Conservation (phyloP, 1,139 yeast species). For the Groenewaldozyma sp. region DNA sequence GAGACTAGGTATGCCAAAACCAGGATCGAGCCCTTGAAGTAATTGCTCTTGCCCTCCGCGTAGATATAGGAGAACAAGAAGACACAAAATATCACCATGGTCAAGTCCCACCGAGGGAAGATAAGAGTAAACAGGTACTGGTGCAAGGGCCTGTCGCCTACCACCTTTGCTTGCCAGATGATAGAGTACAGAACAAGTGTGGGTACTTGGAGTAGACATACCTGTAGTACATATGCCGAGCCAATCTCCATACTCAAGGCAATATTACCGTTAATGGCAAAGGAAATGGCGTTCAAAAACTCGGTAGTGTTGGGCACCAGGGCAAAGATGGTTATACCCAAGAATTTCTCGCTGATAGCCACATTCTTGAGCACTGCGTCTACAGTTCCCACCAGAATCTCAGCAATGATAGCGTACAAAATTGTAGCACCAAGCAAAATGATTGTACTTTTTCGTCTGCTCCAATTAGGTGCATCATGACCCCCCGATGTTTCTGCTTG, state of each 20-base stretch:
- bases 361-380: constrained; percentile 73
- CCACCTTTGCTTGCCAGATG: constrained; percentile 27
- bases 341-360: constrained; percentile 78
- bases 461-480: constrained; percentile 98
- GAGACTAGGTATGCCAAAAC: constrained; percentile 71
- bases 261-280: constrained; percentile 92
- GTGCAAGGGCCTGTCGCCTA: constrained; percentile 20
- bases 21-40: constrained; percentile 88
- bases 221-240: constrained; percentile 94
- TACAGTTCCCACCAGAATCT: constrained; percentile 86
- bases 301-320: constrained; percentile 96
- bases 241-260: constrained; percentile 94
- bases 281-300: constrained; percentile 91
- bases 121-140: constrained; percentile 66
- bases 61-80: constrained; percentile 87
- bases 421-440: constrained; percentile 78
- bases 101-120: constrained; percentile 93
- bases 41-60: constrained; percentile 94
- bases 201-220: constrained; percentile 90
- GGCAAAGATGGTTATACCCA: constrained; percentile 92
- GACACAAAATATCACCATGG: constrained; percentile 78
- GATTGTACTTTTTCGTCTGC: constrained; percentile 73
- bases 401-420: constrained; percentile 88
- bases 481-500: constrained; percentile 34
- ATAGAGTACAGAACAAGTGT: constrained; percentile 75